These are phyloP conservation scores for Grammothele lineata DNA, from an alignment of 768 basidiomycete species.

Conservation along the genomic window DNA sequence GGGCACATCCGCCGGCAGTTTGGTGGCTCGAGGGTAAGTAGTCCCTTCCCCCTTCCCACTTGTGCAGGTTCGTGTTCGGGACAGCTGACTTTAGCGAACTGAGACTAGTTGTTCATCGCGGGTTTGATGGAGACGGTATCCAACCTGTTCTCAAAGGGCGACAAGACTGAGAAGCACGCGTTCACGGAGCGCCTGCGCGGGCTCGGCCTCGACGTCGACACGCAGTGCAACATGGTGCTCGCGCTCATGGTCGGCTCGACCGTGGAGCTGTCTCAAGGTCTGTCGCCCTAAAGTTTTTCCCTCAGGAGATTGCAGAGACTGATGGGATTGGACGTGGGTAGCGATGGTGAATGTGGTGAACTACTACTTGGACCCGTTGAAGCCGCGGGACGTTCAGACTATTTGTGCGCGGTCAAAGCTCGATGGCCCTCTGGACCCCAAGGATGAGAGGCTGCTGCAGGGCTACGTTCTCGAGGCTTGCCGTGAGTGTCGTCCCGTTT, in stretches of 20 bases:
- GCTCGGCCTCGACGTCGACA: conserved; percentile 52
- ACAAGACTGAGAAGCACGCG: conserved; percentile 39
- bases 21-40: conserved; percentile 9
- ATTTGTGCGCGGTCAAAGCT: conserved; percentile 11
- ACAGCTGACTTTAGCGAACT: too few species aligned
- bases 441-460: conserved; percentile 42
- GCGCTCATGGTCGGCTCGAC: conserved; percentile 65
- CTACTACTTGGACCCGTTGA: conserved; percentile 52
- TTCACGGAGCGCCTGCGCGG: conserved; percentile 55
- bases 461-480: conserved; percentile 66
- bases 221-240: conserved; percentile 64
- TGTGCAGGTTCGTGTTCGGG: too few species aligned
- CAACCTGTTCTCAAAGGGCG: conserved; percentile 44
- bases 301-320: too few species aligned
- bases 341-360: conserved; percentile 66
- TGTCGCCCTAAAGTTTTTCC: too few species aligned
- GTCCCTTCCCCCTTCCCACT: too few species aligned
- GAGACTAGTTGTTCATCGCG: conserved; percentile 30
- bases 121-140: conserved; percentile 45
- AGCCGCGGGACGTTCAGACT: conserved; percentile 21
- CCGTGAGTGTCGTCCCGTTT: conserved; percentile 54
- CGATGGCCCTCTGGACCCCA: conserved; percentile 21
- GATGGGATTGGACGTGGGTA: conserved; percentile 25
- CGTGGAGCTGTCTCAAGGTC: conserved; percentile 68
- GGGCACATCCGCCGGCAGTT: conserved; percentile 48